Evolutionary conservation across 306 rosid species (phyloP), one percentile per base, ranked within the genome.

Genomic region (Quercus bicolor): DNA sequence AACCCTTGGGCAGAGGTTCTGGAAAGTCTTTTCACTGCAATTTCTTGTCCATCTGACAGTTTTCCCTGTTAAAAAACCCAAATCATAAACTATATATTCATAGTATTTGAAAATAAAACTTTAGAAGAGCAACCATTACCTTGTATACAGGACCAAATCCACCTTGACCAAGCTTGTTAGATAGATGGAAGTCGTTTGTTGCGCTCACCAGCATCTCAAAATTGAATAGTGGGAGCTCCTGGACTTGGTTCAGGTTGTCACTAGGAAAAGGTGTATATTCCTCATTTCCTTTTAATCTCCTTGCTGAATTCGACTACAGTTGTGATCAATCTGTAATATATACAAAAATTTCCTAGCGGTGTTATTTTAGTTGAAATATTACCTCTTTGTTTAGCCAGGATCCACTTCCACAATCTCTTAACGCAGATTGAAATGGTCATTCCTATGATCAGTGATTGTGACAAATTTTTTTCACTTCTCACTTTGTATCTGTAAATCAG

Each of bases 1-100:
- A 66, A 0, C 23, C 87, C 91, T 72, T 87, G 91, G 5, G 81
- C 78, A 4, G 89, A 87, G 8, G 84, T 28, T 69, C 69, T 83
- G 0, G 89, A 85, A 7, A 87, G 84, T 65, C 86, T 87, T 77
- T 83, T 85, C 5, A 87, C 82, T 0, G 90, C 90, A 57, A 87
- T 75, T 85, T 85, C 85, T 55, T 80, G 83, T 4, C 87, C 88
- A 26, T 85, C 80, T 1, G 64, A 57, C 59, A 82, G 3, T 66
- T 54, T 24, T 56, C 87, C 91, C 89, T 85, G 33, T 0, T 55
- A 26, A 3, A 20, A 77, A n/a, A 16, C 11, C 4, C 45, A 70
- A 37, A 23, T 3, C 9, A 51, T 6, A 6, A 28, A 20, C 20
- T 68, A 2, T 1, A 10, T 33, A 14, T 54, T 23, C 29, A 7